phyloP scores from a whole-genome alignment of 306 rosid genomes.

The Dryas octopetala region DNA sequence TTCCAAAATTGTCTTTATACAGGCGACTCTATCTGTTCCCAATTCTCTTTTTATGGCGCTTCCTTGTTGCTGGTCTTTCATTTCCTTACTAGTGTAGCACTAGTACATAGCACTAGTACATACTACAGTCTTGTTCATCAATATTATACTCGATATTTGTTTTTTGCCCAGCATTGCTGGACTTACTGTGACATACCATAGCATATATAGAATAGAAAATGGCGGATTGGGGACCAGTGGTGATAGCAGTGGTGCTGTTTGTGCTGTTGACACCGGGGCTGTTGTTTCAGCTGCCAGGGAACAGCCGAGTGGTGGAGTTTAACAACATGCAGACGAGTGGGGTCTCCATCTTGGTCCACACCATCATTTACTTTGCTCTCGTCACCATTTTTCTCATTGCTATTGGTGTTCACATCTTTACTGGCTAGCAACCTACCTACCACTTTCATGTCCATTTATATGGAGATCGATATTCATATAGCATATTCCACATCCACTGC shows the following conservation, averaged over 20 bases:
- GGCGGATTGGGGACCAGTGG: conserved; percentile 84
- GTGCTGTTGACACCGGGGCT: conserved; percentile 69
- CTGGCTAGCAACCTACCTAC: conserved; percentile 27
- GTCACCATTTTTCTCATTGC: conserved; percentile 73
- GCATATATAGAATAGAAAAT: conserved; percentile 14
- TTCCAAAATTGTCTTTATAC: not conserved
- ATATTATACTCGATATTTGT: too few relatives aligned
- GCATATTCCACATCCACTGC: too few relatives aligned
- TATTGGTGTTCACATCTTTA: conserved; percentile 58
- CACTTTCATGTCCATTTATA: too few relatives aligned
- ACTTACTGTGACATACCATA: too few relatives aligned
- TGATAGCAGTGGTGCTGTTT: conserved; percentile 60
- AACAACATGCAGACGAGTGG: conserved; percentile 69
- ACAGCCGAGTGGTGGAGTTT: conserved; percentile 52
- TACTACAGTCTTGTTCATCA: too few relatives aligned
- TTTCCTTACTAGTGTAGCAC: not conserved
- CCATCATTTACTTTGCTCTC: conserved; percentile 70
- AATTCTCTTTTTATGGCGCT: conserved; percentile 12
- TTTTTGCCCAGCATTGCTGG: too few relatives aligned
- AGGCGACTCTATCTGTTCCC: not conserved
- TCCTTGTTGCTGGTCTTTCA: not conserved
- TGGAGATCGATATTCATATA: too few relatives aligned
- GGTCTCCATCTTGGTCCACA: conserved; percentile 64
- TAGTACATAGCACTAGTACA: too few relatives aligned
- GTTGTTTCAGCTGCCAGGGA: conserved; percentile 77